Evolutionary conservation across 441 rosid genomes (phyloP).

Genomic region (Arabidopsis lyrata): DNA sequence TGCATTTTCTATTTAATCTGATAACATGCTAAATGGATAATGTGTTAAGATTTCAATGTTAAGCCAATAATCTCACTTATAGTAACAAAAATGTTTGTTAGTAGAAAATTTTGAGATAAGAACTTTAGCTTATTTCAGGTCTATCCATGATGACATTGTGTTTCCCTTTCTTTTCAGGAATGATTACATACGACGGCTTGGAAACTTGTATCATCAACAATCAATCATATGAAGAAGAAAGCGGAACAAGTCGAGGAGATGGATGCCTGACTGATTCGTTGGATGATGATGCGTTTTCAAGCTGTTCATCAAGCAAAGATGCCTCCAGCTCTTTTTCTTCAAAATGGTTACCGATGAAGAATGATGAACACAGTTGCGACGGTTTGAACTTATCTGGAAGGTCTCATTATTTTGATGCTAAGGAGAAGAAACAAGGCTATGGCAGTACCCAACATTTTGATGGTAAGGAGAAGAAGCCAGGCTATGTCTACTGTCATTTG

Average conservation of each 20-base stretch:
- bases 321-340: constrained; percentile 87
- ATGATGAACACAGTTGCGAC: constrained; percentile 58
- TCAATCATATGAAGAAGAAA: constrained; percentile 84
- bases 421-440: constrained; percentile 65
- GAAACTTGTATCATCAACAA: constrained; percentile 84
- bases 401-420: constrained; percentile 62
- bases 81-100: too few relatives aligned
- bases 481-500: constrained; percentile 50
- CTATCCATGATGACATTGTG: not conserved
- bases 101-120: too few relatives aligned
- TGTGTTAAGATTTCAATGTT: too few relatives aligned
- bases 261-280: constrained; percentile 80
- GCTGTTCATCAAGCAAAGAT: constrained; percentile 95
- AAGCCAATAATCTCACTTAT: too few relatives aligned
- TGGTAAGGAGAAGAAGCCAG: constrained; percentile 68
- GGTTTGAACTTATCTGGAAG: constrained; percentile 56
- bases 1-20: too few relatives aligned
- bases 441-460: constrained; percentile 49
- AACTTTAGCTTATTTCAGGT: not conserved
- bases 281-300: constrained; percentile 77
- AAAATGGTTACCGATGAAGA: constrained; percentile 69
- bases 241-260: constrained; percentile 84
- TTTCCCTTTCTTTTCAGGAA: constrained; percentile 52
- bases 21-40: too few relatives aligned
- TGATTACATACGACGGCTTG: constrained; percentile 84